Evolutionary conservation across 148 eudicot species (phyloP), one percentile per base, ranked within the genome.

Genomic region (Amaranthus cruentus): DNA sequence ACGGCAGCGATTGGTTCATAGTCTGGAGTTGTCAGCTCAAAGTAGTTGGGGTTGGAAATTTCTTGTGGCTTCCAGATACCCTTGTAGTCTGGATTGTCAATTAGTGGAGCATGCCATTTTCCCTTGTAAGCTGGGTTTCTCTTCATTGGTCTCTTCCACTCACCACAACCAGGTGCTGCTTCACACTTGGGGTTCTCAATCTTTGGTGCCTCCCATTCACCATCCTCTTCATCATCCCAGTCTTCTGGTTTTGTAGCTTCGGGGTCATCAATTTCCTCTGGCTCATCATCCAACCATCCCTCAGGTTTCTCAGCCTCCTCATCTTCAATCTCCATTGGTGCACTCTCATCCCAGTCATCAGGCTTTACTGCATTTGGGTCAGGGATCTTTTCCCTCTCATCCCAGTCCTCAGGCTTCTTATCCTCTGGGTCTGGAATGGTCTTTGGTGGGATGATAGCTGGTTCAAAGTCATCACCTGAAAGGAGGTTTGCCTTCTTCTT

Each of bases 181-280:
- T 77, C 87, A 81, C 98, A 95, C 76, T 88, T 92, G 0, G 96
- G 98, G 77, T 91, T 95, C 49, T 87, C 96, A 69, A 91, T 82
- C 83, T 91, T 90, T 3, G 98, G 98, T 71, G 94, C 96, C 81
- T 95, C 98, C 92, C 97, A 95, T 78, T 87, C 90, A 75, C 98
- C 98, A 85, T 95, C 98, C 78, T 91, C 97, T 71, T 95, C 97
- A 49, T 95, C 98, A 72, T 91, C 97, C 97, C 98, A 95, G 80
- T 95, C 98, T 79, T 95, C 98, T 4, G 94, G 97, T 72, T 91
- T 91, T 60, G 90, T 75, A 67, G 97, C 94, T 69, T 91, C 97
- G 0, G 98, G 98, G 75, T 95, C 98, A 72, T 95, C 97, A 75
- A 90, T 72, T 66, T 90, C 97, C 78, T 95, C 97, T 46, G 93